Conservation (phyloP, 2,329 filamentous ascomycete species). For the Exophiala oligosperma region DNA sequence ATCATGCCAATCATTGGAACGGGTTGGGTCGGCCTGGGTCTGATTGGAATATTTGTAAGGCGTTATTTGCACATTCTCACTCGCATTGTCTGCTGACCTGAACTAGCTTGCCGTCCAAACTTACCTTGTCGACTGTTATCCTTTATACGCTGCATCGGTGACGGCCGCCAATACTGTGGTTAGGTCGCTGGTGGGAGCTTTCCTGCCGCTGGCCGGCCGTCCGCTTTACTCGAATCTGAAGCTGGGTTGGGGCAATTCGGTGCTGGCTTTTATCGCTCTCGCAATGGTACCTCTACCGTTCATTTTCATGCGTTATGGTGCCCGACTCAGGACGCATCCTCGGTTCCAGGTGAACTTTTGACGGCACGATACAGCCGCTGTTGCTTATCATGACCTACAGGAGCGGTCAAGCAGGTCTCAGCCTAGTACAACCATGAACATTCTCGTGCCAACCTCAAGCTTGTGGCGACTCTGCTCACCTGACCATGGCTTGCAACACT, state of each 20-base stretch:
- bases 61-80: constrained; percentile 4
- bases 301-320: constrained; percentile 9
- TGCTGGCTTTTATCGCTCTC: constrained; percentile 43
- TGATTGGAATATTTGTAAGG: constrained; percentile 31
- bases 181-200: constrained; percentile 46
- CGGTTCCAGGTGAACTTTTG: constrained; percentile 10
- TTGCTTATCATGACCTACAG: no score
- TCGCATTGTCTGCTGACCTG: not conserved
- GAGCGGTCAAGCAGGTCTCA: no score
- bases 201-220: constrained; percentile 52
- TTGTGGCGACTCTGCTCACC: no score
- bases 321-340: constrained; percentile 7
- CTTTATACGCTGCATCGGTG: constrained; percentile 48
- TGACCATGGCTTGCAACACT: no score
- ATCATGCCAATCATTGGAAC: constrained; percentile 49
- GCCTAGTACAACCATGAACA: no score
- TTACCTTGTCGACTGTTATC: constrained; percentile 41
- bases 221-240: constrained; percentile 38
- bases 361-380: not conserved
- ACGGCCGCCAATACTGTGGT: constrained; percentile 50
- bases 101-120: constrained; percentile 30
- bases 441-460: no score
- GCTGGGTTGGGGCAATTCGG: constrained; percentile 43
- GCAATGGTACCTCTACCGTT: constrained; percentile 27
- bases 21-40: constrained; percentile 38